A percentile compares a stretch with the other conserved stretches of the same genome.
These are phyloP conservation scores for Neocatenulostroma microsporum DNA, from an alignment of 2,329 filamentous ascomycete genomes.

Conservation along the genomic window DNA sequence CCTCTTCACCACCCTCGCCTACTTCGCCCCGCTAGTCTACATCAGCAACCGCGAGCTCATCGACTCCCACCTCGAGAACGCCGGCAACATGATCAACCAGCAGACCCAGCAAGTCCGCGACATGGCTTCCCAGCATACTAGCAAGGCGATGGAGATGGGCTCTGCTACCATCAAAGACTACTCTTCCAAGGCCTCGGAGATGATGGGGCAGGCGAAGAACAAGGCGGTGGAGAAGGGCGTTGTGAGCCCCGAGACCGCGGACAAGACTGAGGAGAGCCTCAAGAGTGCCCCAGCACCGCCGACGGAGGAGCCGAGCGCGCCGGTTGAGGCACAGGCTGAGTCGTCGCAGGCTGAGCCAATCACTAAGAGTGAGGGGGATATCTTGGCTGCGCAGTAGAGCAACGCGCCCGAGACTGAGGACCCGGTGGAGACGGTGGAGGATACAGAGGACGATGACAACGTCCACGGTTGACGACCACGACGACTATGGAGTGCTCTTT, in stretches of 20 bases:
- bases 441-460: too few relatives aligned
- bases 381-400: too few relatives aligned
- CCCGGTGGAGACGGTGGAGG: too few relatives aligned
- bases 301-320: neutral
- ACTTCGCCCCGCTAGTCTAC: constrained; percentile 55
- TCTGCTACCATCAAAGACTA: constrained; percentile 55
- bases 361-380: too few relatives aligned
- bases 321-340: constrained; percentile 1
- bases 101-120: constrained; percentile 55
- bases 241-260: constrained; percentile 28
- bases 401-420: too few relatives aligned
- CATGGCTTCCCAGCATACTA: constrained; percentile 53
- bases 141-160: constrained; percentile 50
- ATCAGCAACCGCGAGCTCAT: constrained; percentile 59
- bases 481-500: too few relatives aligned
- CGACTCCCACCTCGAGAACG: constrained; percentile 51
- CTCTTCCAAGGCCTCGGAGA: constrained; percentile 52
- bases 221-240: constrained; percentile 29
- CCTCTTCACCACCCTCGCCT: constrained; percentile 49
- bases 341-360: too few relatives aligned
- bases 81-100: constrained; percentile 46
- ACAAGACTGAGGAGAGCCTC: constrained; percentile 13
- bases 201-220: constrained; percentile 37
- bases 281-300: constrained; percentile 7
- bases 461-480: too few relatives aligned